Evolutionary conservation across 495 filamentous ascomycete genomes (phyloP), one percentile per base, ranked within the genome.

Genomic region (Chaetomium tenue): DNA sequence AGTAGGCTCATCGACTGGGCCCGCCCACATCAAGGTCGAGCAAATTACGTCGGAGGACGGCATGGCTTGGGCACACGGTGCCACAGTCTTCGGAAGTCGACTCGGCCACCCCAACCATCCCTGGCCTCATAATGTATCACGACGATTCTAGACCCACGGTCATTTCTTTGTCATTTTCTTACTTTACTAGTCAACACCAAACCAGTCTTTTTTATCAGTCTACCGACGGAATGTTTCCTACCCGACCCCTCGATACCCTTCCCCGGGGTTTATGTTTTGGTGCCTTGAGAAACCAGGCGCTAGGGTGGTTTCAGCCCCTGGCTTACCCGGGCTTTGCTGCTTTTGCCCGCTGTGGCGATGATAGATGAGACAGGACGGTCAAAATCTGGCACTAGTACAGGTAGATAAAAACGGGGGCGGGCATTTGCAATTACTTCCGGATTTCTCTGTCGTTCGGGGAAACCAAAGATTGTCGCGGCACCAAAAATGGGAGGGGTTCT

Each of bases 41-140:
- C 11, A 66, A 69, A 68, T 62, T 70, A 75, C 71, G 72, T 70
- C 62, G 67, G 67, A 68, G 72, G 72, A 75, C 72, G 72, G 72
- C 71, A 69, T 73, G 72, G 65, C 53, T 9, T n/a, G 42, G 63
- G 57, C 37, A 44, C 23, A 11, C 28, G 53, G 44, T 63, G 33
- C 15, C 25, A 53, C 18, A 22, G 48, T 61, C 61, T 26, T 67
- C 61, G 65, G 51, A 55, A 61, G 63, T 62, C 39, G 54, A 44
- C 57, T 46, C 22, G 51, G 53, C 25, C 42, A 33, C 52, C 46
- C 33, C 58, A 52, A 50, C 66, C 69, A 75, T 73, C 69, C 72
- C 72, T 75, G 71, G 72, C 72, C 72, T 75, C 72, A 58, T 44
- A 39, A 66, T 62, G 65, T 57, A 60, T 67, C 33, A 66, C 55